Evolutionary conservation across 345 rosid genomes (phyloP).

Genomic region (Combretum micranthum): DNA sequence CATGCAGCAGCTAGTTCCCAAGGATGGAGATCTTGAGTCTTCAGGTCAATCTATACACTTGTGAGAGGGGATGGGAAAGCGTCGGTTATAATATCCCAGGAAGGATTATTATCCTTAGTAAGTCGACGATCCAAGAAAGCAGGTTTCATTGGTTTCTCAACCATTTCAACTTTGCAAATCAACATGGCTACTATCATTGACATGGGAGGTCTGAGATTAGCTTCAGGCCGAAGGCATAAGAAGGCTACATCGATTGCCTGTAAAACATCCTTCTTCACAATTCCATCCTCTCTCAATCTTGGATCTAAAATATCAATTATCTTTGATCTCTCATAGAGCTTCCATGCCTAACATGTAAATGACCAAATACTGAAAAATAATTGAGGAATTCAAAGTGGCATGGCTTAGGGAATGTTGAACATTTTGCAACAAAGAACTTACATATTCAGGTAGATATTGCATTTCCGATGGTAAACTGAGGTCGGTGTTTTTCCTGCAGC

Average conservation of each 20-base stretch:
- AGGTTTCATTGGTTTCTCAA: constrained; percentile 30
- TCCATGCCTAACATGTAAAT: constrained; percentile 41
- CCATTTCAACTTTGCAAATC: constrained; percentile 32
- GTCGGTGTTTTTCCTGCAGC: constrained; percentile 58
- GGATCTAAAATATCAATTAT: constrained; percentile 42
- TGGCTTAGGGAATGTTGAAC: not conserved
- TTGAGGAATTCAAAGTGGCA: not conserved
- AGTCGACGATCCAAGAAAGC: constrained; percentile 27
- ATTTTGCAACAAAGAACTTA: constrained; percentile 12
- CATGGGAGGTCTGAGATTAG: constrained; percentile 50
- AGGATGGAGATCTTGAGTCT: too few relatives aligned
- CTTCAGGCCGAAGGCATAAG: constrained; percentile 48
- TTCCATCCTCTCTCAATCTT: constrained; percentile 27
- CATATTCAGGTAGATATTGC: constrained; percentile 75
- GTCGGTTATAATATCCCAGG: constrained; percentile 42
- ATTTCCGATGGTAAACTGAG: constrained; percentile 45
- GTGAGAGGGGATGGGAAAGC: constrained; percentile 31
- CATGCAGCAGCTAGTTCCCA: too few relatives aligned
- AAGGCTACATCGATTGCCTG: constrained; percentile 44
- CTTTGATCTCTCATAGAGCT: constrained; percentile 32
- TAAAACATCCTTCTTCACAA: constrained; percentile 30
- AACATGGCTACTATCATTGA: constrained; percentile 52
- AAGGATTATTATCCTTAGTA: constrained; percentile 16
- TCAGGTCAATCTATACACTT: constrained; percentile 3
- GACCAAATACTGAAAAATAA: not conserved